These are phyloP conservation scores for Cardamine occulta DNA, from an alignment of 345 rosid species.

Conservation along the genomic window DNA sequence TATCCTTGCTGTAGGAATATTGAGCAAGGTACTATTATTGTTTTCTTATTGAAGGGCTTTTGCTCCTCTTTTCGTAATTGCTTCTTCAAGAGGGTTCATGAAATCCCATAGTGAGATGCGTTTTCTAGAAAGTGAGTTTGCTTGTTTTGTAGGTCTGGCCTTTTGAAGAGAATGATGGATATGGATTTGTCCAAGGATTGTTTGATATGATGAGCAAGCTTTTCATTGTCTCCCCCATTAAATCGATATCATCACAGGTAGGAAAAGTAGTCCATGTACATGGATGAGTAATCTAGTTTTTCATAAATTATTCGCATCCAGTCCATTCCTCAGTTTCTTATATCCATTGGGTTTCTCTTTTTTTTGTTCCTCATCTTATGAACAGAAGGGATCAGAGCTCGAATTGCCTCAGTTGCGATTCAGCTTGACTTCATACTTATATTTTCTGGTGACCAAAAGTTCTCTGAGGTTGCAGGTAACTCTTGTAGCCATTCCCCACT, in stretches of 20 bases:
- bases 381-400: conserved; percentile 65
- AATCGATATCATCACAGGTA: conserved; percentile 41
- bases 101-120: conserved; percentile 22
- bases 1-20: conserved; percentile 85
- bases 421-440: conserved; percentile 79
- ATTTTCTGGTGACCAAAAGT: conserved; percentile 79
- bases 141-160: conserved; percentile 80
- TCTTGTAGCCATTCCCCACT: not conserved
- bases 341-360: conserved; percentile 17
- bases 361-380: conserved; percentile 13
- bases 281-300: conserved; percentile 17
- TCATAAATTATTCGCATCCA: conserved; percentile 24
- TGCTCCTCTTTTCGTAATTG: conserved; percentile 23
- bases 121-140: conserved; percentile 17
- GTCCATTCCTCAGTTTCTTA: conserved; percentile 14
- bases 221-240: conserved; percentile 57
- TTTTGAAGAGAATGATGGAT: conserved; percentile 79
- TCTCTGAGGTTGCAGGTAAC: conserved; percentile 80
- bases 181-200: conserved; percentile 89
- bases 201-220: conserved; percentile 73
- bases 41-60: conserved; percentile 5
- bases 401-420: conserved; percentile 64
- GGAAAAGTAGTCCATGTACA: conserved; percentile 55
- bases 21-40: conserved; percentile 63
- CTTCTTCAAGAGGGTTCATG: conserved; percentile 4